phyloP scores from a whole-genome alignment of 2,329 filamentous ascomycete genomes.

The Aphanocladium album region DNA sequence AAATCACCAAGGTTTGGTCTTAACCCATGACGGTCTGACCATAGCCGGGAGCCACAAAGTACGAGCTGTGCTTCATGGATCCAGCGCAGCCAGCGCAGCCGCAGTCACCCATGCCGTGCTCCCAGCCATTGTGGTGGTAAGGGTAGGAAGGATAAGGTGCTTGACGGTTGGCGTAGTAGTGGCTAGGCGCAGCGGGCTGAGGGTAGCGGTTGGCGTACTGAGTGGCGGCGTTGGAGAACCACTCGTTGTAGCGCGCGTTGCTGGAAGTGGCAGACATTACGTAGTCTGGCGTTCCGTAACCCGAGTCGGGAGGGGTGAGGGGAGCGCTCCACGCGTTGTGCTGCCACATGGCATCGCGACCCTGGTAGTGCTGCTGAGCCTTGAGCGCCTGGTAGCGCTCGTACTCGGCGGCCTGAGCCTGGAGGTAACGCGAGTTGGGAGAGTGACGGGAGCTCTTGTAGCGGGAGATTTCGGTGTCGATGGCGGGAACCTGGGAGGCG shows the following conservation, averaged over 20 bases:
- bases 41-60: conserved; percentile 46
- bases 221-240: conserved; percentile 43
- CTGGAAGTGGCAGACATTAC: conserved; percentile 49
- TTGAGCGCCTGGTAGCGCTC: conserved; percentile 45
- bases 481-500: conserved; percentile 41
- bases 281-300: conserved; percentile 57
- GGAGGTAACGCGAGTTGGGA: conserved; percentile 42
- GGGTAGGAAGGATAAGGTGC: conserved; percentile 43
- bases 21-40: conserved; percentile 53
- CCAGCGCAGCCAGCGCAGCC: conserved; percentile 43
- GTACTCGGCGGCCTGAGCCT: conserved; percentile 52
- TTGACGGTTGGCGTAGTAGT: conserved; percentile 38
- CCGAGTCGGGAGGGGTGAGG: conserved; percentile 56
- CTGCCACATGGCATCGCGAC: conserved; percentile 41
- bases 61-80: conserved; percentile 41
- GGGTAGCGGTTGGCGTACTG: conserved; percentile 43
- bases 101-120: conserved; percentile 46
- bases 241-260: conserved; percentile 54
- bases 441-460: conserved; percentile 35
- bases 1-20: conserved; percentile 23
- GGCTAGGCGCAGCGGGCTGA: conserved; percentile 35
- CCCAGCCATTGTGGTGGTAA: conserved; percentile 41
- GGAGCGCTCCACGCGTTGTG: conserved; percentile 44
- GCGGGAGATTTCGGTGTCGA: conserved; percentile 39
- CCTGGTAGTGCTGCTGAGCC: conserved; percentile 37